Conservation (phyloP, 2,329 filamentous ascomycete genomes). For the Chaetomium sp. region DNA sequence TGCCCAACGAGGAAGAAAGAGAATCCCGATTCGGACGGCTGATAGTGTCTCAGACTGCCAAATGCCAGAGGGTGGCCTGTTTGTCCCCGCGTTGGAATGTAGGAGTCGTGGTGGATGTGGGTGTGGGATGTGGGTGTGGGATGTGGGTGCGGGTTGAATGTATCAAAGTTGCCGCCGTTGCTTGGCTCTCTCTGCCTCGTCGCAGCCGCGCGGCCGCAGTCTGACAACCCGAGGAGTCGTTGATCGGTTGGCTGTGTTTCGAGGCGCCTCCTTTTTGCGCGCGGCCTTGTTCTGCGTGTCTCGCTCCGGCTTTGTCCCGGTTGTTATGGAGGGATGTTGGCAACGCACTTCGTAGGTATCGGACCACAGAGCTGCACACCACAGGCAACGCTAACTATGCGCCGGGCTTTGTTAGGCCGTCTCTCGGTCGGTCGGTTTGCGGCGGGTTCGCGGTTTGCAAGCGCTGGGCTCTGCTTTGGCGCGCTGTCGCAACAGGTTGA, state of each 20-base stretch:
- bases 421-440: conserved; percentile 10
- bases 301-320: conserved; percentile 10
- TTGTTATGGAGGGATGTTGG: not conserved
- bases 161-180: conserved; percentile 3
- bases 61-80: conserved; percentile 6
- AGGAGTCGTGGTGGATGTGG: not conserved
- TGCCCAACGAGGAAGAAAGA: conserved; percentile 1
- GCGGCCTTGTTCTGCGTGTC: not conserved
- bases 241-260: conserved; percentile 24
- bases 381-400: conserved; percentile 1
- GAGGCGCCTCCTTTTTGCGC: conserved; percentile 19
- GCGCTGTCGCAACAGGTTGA: conserved; percentile 10
- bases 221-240: conserved; percentile 16
- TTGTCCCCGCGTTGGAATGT: conserved; percentile 3
- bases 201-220: conserved; percentile 24
- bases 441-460: not conserved
- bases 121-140: conserved; percentile 5
- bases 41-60: conserved; percentile 22
- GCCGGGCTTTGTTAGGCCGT: conserved; percentile 13
- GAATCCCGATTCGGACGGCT: conserved; percentile 19
- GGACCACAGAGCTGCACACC: not conserved
- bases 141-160: not conserved
- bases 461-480: not conserved
- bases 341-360: no score
- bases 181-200: conserved; percentile 12